Evolutionary conservation across 768 basidiomycete genomes (phyloP).

Genomic region (Leccinum disarticulatum): DNA sequence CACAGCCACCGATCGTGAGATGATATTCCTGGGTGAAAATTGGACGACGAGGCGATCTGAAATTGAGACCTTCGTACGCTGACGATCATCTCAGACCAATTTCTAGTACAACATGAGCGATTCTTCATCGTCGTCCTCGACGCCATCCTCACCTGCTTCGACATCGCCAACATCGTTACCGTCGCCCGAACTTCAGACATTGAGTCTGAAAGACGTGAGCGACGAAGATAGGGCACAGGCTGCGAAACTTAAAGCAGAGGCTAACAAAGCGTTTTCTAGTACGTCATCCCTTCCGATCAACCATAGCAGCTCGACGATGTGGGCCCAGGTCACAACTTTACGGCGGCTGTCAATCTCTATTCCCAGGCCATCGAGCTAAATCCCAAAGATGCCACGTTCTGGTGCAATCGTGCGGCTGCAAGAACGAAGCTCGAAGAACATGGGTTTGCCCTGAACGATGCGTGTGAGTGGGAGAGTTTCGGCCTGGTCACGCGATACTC

Average conservation of each 20-base stretch:
- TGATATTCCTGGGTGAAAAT: slow-evolving; percentile 17
- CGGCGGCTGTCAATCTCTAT: slow-evolving; percentile 74
- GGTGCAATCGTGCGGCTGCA: slow-evolving; percentile 92
- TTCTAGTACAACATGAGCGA: slow-evolving; percentile 21
- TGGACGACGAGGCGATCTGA: neutral
- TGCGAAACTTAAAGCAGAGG: slow-evolving; percentile 71
- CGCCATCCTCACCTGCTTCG: slow-evolving; percentile 47
- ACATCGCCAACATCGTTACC: slow-evolving; percentile 57
- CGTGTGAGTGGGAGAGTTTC: slow-evolving; percentile 54
- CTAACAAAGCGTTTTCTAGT: slow-evolving; percentile 87
- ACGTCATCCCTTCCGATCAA: slow-evolving; percentile 6
- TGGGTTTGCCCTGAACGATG: slow-evolving; percentile 87
- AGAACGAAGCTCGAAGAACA: slow-evolving; percentile 93
- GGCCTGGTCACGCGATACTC: slow-evolving; percentile 15
- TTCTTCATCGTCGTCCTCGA: slow-evolving; percentile 25
- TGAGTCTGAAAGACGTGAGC: slow-evolving; percentile 58
- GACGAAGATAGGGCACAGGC: slow-evolving; percentile 72
- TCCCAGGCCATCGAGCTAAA: slow-evolving; percentile 84
- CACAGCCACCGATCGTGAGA: slow-evolving; percentile 35
- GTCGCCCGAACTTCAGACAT: slow-evolving; percentile 56
- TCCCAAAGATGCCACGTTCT: slow-evolving; percentile 83
- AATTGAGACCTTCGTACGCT: neutral
- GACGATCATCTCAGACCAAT: slow-evolving; percentile 4
- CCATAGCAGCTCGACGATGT: slow-evolving; percentile 1
- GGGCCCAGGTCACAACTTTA: slow-evolving; percentile 69